Conservation (phyloP, 805 yeast genomes). For the Scheffersomyces amazonensis region DNA sequence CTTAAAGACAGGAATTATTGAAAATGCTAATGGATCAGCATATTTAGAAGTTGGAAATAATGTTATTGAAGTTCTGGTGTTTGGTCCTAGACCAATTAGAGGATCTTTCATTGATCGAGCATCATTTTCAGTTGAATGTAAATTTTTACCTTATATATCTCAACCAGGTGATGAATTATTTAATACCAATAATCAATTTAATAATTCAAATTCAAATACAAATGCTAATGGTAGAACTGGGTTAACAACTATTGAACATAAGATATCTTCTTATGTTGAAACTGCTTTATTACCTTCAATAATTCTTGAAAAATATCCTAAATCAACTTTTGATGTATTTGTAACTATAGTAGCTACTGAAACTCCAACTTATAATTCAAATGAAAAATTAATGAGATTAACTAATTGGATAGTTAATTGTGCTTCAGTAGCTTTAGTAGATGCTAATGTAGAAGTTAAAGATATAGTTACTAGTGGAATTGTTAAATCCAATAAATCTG, state of each 20-base stretch:
- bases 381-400: constrained; percentile 28
- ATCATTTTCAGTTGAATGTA: constrained; percentile 57
- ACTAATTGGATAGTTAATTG: constrained; percentile 57
- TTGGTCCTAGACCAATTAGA: constrained; percentile 86
- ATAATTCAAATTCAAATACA: constrained; percentile 9
- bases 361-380: constrained; percentile 12
- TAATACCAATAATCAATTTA: constrained; percentile 16
- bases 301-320: constrained; percentile 74
- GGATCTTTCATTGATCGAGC: constrained; percentile 71
- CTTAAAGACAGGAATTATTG: constrained; percentile 60
- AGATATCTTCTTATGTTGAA: constrained; percentile 50
- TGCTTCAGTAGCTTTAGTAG: constrained; percentile 72
- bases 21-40: constrained; percentile 80
- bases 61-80: constrained; percentile 66
- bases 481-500: constrained; percentile 15
- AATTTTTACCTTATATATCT: constrained; percentile 47
- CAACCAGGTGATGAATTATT: constrained; percentile 36
- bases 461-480: constrained; percentile 74
- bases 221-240: constrained; percentile 27
- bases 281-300: constrained; percentile 53
- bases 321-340: constrained; percentile 80
- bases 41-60: constrained; percentile 67
- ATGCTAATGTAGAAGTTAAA: constrained; percentile 77
- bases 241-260: constrained; percentile 39
- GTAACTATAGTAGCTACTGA: constrained; percentile 61